Base-by-base conservation (phyloP, 1,139 yeast genomes). In the Kurtzmaniella natalensis region DNA sequence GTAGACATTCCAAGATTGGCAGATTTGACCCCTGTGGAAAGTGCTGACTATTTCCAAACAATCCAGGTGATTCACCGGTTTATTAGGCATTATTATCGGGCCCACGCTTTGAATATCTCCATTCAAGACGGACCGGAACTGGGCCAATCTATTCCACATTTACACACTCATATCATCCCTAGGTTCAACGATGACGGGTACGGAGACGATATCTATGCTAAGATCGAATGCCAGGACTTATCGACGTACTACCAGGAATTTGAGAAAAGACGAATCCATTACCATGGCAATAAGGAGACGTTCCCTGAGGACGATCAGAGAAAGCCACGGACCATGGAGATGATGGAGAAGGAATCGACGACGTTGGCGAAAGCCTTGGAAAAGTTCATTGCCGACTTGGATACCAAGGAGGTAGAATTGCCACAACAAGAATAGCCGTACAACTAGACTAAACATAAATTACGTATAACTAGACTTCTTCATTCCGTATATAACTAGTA, bases 101-200 rank as follows among this genome's bases (percentile, higher is more conserved):
- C 96, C 1, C 94, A 88, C 46, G 66, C 95, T 1, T 56, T 87
- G 40, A 92, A 92, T 51, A 72, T 92, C 20, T 88, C 96, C 11
- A 86, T 92, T 38, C 98, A 92, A 53, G 98, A 92, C 54, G 98
- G 98, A 0, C 86, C 92, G 0, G 87, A 86, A 36, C 92, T 96
- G 2, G 98, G 98, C 3, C 98, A 92, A 53, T 77, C 92, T 13
- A 81, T 92, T 1, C 95, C 96, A 2, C 98, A 92, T 57, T 70
- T 92, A 18, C 98, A 92, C 55, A 82, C 96, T 22, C 98, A 92
- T 55, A 61, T 92, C 13, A 87, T 92, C 22, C 98, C 98, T 3
- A 66, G 98, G 28, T 78, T 71, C 50, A 64, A 67, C 35, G 55
- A 61, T 7, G 81, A 83, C 45, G 83, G 79, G 25, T 70, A 75